Conservation (phyloP, 257 asterid species). For the Osmanthus fragrans region DNA sequence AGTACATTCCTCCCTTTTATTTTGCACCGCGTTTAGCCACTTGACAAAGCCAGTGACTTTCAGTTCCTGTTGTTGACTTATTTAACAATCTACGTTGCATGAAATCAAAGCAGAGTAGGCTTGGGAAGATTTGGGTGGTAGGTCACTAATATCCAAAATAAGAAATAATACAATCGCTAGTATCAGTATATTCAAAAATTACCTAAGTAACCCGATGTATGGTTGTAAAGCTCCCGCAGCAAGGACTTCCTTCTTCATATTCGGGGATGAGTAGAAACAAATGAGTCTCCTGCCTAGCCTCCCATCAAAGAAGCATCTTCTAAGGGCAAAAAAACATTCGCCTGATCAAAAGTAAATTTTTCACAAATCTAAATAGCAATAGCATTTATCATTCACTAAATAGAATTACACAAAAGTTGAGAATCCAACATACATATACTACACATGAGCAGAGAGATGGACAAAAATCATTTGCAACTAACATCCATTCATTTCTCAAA, state of each 20-base stretch:
- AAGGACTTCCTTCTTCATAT: constrained; percentile 94
- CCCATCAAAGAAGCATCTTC: too few relatives aligned
- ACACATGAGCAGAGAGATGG: too few relatives aligned
- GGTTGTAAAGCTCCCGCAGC: constrained; percentile 98
- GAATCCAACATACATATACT: too few relatives aligned
- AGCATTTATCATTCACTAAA: too few relatives aligned
- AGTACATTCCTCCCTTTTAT: not conserved
- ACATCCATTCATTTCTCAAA: too few relatives aligned
- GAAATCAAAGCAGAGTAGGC: not conserved
- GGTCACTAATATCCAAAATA: not conserved
- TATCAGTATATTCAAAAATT: constrained; percentile 6
- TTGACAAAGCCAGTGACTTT: not conserved
- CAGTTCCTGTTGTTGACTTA: not conserved
- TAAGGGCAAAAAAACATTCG: too few relatives aligned
- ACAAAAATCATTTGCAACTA: too few relatives aligned
- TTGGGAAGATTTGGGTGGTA: not conserved
- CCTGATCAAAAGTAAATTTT: too few relatives aligned
- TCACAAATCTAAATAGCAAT: too few relatives aligned
- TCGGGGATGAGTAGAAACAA: constrained; percentile 80
- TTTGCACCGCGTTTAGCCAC: not conserved
- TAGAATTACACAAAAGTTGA: too few relatives aligned
- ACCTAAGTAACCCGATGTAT: constrained; percentile 95
- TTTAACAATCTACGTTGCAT: not conserved
- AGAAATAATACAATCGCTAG: not conserved
- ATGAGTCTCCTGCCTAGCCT: too few relatives aligned